phyloP scores from a whole-genome alignment of 306 rosid genomes.

The Lithocarpus polystachyus region DNA sequence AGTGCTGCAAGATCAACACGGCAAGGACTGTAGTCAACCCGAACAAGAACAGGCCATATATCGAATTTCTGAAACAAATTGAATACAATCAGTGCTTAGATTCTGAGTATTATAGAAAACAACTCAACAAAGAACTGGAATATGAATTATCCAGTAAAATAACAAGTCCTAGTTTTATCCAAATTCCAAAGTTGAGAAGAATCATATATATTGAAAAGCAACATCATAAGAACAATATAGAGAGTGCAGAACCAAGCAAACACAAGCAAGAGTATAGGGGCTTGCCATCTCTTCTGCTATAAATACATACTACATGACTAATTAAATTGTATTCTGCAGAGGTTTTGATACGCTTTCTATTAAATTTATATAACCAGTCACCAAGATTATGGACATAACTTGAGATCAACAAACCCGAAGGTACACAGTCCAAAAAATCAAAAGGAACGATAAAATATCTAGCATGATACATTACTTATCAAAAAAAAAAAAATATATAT shows the following conservation, averaged over 20 bases:
- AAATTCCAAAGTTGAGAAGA: constrained; percentile 10
- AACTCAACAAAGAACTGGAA: neutral
- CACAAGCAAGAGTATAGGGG: neutral
- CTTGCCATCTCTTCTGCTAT: neutral
- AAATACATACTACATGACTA: neutral
- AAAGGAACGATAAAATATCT: neutral
- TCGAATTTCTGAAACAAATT: constrained; percentile 75
- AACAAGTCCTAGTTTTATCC: constrained; percentile 5
- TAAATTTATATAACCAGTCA: neutral
- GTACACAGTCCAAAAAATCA: neutral
- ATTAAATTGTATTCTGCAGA: neutral
- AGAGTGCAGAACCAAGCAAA: neutral
- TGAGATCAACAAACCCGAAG: neutral
- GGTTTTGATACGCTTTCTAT: neutral
- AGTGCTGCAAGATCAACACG: constrained; percentile 86
- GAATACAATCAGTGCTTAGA: constrained; percentile 19
- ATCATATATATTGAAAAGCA: constrained; percentile 10
- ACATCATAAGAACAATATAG: neutral
- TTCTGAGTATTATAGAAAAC: neutral
- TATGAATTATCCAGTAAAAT: neutral
- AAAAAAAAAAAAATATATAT: too few species aligned
- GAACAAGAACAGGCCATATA: constrained; percentile 74
- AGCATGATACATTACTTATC: neutral
- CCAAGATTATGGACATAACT: neutral
- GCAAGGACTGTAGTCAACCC: constrained; percentile 87